Base-by-base conservation (phyloP, 139 green algal species). In the Chlamydomonas schloesseri region DNA sequence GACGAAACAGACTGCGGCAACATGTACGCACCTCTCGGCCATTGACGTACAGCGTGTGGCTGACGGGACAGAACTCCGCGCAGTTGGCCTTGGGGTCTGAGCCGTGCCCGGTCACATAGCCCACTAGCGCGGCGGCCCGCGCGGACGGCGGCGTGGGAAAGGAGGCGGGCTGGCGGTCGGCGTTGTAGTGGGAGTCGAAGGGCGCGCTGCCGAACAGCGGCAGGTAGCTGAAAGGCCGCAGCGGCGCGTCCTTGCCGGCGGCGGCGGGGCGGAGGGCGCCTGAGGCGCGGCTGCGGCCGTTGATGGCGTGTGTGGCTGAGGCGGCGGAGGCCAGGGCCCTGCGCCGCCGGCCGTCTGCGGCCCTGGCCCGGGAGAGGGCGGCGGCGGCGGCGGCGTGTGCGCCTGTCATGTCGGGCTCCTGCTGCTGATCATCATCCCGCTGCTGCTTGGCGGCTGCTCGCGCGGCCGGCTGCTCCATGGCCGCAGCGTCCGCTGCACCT, bases 51-150 rank as follows among this genome's bases (percentile, higher is more conserved):
- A 92, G 89, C 68, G 87, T 70, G 74, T 94, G 90, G 6, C 47
- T 83, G 24, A 88, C 93, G 28, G 80, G 60, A 62, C 89, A 95
- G 81, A 95, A 95, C 83, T 95, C 92, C 0, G 88, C 90, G 73
- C 91, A 94, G 28, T 87, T 72, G 37, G 79, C 70, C 17, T 82
- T 64, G 15, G 88, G 58, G 33, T 93, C 90, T 14, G 70, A 82
- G n/a, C 91, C 91, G 69, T 94, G 91, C 0, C 91, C 91, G 64
- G 90, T 93, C 57, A 95, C 91, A 62, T 89, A 71, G 21, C 87
- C 73, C 11, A 94, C 65, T 0, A 91, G 17, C 4, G 84, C 89
- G 37, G 73, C 76, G 29, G 69, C 14, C 34, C 67, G 13, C 0
- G 72, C 46, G 34, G 68, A 53, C 5, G 37, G 5, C 17, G 92